Base-by-base conservation (phyloP, 192 early-diverging fungal genomes). In the Backusella liffmaniae region DNA sequence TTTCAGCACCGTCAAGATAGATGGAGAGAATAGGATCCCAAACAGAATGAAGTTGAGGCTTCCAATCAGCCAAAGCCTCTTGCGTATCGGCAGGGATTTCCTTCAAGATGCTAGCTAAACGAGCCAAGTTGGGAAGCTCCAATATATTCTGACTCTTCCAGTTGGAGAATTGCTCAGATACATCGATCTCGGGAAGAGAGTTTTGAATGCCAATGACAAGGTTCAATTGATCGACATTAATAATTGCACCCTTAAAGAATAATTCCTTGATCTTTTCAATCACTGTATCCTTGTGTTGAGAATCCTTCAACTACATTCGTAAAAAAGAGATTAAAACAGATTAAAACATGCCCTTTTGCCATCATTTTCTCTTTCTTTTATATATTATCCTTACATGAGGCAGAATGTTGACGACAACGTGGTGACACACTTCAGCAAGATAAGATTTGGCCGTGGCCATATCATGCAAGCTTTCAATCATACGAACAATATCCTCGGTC, bases 41-140 rank as follows among this genome's bases (percentile, higher is more conserved):
- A 37, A 94, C 89, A 2, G 91, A 89, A 82, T 97, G 97, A 70
- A 96, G 80, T 76, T 92, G 88, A 46, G 93, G 94, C n/a, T 84
- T 83, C 92, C 92, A 93, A 77, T 82, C 88, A 8, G 86, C 76
- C 41, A 82, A 73, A 68, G 76, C 66, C 41, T 85, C 84, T 16
- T 81, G 77, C 36, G 83, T 83, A 12, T 85, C 86, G 10, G 59
- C 59, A 34, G 74, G 67, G 9, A 78, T 72, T 65, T 82, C 77
- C 59, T 83, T 79, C 15, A 86, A 53, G 5, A 86, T 68, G 13
- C 49, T 26, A 1, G 78, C 73, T 9, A 86, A 59, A 35, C 72
- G 78, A 21, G 76, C 41, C 10, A 83, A 66, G 49, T 82, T 86
- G n/a, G 36, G 70, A 15, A 39, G 51, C 21, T 76, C 67, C 65